Evolutionary conservation across 306 rosid species (phyloP), one percentile per base, ranked within the genome.

Genomic region (Quercus robur): DNA sequence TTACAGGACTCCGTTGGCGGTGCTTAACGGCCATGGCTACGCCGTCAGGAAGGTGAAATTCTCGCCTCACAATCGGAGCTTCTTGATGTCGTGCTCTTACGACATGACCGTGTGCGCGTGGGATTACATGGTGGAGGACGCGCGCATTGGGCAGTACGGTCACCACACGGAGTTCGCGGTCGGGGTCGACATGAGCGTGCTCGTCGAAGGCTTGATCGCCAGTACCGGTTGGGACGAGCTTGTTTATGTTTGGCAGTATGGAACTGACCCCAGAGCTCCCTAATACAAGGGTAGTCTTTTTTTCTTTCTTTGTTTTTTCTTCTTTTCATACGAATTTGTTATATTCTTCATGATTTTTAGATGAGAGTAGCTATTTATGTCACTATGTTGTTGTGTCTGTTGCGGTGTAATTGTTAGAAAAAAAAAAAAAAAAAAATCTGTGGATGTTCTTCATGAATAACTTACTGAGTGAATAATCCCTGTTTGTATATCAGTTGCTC

Each of bases 191-290:
- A 85, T 93, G 94, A 95, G 99, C 15, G 96, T 95, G 18, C 91
- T 95, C 17, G 98, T 93, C 26, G 97, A 95, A 66, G 99, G 99
- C 28, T 89, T 95, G 51, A 80, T 95, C 58, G 98, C 99, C 0
- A 95, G 98, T 56, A 90, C 97, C 1, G 97, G 97, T 1, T 95
- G 99, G 99, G 98, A 95, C 71, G 97, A 93, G 85, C 94, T 90
- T 71, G 99, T 82, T 56, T 95, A 91, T 49, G 97, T 93, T 33
- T 93, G 99, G 98, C 98, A 91, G 85, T 90, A 93, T 78, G 94
- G 98, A 15, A 91, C 94, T 20, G 99, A 95, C 19, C 99, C 97
- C 0, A 87, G 93, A 76, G 99, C 98, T n/a, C 83, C 91, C 33
- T 95, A 63, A 78, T 58, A n/a, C 9, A 67, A 77, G 79, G 77